These are phyloP conservation scores for Jaapia argillacea DNA, from an alignment of 768 basidiomycete genomes.

Conservation along the genomic window DNA sequence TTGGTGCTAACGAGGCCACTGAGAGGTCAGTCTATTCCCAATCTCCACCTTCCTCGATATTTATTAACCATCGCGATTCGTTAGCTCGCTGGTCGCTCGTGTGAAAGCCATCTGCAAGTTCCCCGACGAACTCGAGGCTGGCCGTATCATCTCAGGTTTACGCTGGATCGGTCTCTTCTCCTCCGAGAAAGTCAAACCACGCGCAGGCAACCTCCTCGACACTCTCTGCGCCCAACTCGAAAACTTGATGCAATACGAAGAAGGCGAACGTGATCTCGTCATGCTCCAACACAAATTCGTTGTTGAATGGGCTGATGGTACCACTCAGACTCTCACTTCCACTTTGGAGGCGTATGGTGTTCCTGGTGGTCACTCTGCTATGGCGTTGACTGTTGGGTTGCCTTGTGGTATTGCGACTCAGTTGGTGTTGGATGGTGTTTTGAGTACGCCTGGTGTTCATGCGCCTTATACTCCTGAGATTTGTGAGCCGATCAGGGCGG, in stretches of 20 bases:
- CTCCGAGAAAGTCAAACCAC: constrained; percentile 43
- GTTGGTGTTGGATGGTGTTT: constrained; percentile 79
- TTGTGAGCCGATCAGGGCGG: constrained; percentile 60
- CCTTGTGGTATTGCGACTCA: constrained; percentile 94
- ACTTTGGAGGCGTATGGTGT: constrained; percentile 86
- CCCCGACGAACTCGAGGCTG: constrained; percentile 58
- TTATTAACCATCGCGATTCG: not conserved
- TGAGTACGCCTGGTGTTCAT: constrained; percentile 70
- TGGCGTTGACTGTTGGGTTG: constrained; percentile 87
- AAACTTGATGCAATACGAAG: constrained; percentile 83
- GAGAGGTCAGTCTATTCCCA: constrained; percentile 46
- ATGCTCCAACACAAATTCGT: constrained; percentile 98
- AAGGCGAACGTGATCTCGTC: constrained; percentile 89
- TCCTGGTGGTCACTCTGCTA: constrained; percentile 72
- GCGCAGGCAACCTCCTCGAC: constrained; percentile 76
- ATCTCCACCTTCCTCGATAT: constrained; percentile 3
- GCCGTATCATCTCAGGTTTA: constrained; percentile 80
- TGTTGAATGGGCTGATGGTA: constrained; percentile 82
- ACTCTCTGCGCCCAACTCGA: constrained; percentile 90
- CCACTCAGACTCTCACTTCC: constrained; percentile 77
- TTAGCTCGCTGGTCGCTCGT: constrained; percentile 62
- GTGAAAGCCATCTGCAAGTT: constrained; percentile 65
- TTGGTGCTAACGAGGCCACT: constrained; percentile 53
- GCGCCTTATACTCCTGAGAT: constrained; percentile 84
- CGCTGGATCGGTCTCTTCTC: constrained; percentile 95